A percentile compares a stretch with the other conserved stretches of the same genome.
These are phyloP conservation scores for Boletus insuetus DNA, from an alignment of 768 basidiomycete species.

Conservation along the genomic window DNA sequence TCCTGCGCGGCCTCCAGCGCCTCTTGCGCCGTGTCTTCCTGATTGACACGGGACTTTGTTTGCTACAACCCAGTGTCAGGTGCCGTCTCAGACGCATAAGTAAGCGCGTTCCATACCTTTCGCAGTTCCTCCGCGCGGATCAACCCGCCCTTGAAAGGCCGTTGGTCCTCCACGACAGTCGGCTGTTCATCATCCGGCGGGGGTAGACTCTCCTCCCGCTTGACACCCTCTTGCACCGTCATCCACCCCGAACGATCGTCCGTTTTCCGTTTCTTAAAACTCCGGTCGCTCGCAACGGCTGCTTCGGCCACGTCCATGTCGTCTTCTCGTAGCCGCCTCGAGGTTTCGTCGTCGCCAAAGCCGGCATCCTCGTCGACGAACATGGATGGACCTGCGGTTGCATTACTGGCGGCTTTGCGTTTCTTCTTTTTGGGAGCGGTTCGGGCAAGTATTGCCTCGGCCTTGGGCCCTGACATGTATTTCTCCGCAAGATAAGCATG, in stretches of 20 bases:
- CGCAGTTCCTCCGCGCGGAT: conserved; percentile 73
- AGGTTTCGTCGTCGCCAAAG: conserved; percentile 55
- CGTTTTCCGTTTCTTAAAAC: conserved; percentile 73
- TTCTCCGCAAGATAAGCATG: conserved; percentile 85
- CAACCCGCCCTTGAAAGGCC: conserved; percentile 68
- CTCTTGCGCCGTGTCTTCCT: conserved; percentile 37
- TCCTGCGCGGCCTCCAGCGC: conserved; percentile 70
- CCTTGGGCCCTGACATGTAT: conserved; percentile 96
- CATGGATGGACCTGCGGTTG: conserved; percentile 27
- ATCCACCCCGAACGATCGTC: conserved; percentile 62
- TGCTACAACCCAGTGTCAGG: conserved; percentile 21
- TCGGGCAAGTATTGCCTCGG: conserved; percentile 87
- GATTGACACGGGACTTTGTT: conserved; percentile 38
- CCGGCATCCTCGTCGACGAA: conserved; percentile 70
- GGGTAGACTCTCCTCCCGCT: conserved; percentile 48
- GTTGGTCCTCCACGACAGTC: conserved; percentile 46
- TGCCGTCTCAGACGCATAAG: not conserved
- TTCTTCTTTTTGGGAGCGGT: conserved; percentile 61
- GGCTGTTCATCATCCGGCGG: conserved; percentile 69
- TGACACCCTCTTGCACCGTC: conserved; percentile 54
- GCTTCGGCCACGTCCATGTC: conserved; percentile 54
- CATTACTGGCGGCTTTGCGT: conserved; percentile 46
- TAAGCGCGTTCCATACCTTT: conserved; percentile 37
- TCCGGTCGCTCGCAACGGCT: conserved; percentile 69
- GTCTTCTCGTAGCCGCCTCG: conserved; percentile 52